phyloP scores from a whole-genome alignment of 371 early-diverging fungal genomes.

The Coemansia sp. region DNA sequence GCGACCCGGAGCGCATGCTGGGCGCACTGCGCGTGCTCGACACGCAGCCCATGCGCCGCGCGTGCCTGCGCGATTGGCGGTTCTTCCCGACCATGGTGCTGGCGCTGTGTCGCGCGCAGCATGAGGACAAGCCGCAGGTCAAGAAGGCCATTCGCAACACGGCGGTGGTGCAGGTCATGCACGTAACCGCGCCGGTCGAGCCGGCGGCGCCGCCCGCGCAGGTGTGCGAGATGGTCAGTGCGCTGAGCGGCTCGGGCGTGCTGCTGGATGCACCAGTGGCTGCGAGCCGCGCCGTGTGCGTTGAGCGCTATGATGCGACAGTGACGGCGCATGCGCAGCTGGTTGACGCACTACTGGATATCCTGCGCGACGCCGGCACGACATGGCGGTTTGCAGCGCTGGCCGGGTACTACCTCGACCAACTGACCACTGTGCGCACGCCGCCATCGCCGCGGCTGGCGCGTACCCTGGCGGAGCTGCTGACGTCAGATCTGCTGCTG shows the following conservation, averaged over 20 bases:
- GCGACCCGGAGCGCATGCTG: constrained; percentile 65
- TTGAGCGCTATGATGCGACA: constrained; percentile 10
- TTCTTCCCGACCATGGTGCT: constrained; percentile 61
- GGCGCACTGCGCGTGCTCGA: constrained; percentile 73
- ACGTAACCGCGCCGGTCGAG: constrained; percentile 23
- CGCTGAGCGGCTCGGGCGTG: not conserved
- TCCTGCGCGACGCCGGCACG: constrained; percentile 57
- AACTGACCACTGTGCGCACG: constrained; percentile 59
- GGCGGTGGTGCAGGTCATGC: constrained; percentile 60
- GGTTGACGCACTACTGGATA: constrained; percentile 51
- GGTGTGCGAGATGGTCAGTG: not conserved
- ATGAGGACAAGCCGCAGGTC: constrained; percentile 76
- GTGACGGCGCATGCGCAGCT: constrained; percentile 32
- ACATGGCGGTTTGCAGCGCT: constrained; percentile 83
- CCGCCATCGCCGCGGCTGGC: constrained; percentile 61
- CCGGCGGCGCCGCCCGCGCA: not conserved
- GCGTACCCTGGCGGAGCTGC: constrained; percentile 56
- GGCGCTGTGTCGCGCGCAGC: constrained; percentile 67
- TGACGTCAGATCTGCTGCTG: constrained; percentile 70
- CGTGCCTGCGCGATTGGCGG: constrained; percentile 67
- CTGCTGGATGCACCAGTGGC: constrained; percentile 7
- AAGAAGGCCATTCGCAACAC: constrained; percentile 71
- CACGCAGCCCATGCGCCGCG: constrained; percentile 29
- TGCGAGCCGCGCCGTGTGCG: constrained; percentile 3
- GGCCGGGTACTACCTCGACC: constrained; percentile 73